Base-by-base conservation (phyloP, 83 land plant species). In the Thuja plicata region DNA sequence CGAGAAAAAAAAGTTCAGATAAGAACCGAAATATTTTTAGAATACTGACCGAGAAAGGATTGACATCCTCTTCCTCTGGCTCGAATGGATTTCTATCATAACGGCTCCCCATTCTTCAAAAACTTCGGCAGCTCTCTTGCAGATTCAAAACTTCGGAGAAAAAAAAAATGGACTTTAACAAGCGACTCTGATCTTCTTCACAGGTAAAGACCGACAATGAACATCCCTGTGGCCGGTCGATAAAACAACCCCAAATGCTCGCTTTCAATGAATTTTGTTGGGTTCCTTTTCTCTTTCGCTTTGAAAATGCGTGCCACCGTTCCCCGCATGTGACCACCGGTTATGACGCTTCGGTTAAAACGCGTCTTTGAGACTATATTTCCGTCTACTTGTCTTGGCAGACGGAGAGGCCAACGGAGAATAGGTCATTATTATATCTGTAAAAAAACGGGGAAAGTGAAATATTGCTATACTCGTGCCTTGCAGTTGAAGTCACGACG, bases 31-130 rank as follows among this genome's bases (percentile, higher is more conserved):
- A 15, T 52, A 0, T 16, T 15, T 45, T 55, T 66, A 0, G 15
- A 62, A 35, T 54, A 90, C 90, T 91, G 48, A 94, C 96, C 81
- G 96, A 88, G 88, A 95, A 95, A 34, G 96, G 96, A 88, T 95
- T 95, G 80, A 95, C 95, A 71, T 95, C 92, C 54, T 93, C 94
- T 32, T 93, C 95, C 83, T 94, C 94, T 30, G 85, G 85, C 17
- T 94, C 95, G 90, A 95, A 95, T n/a, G 95, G 95, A 87, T 94
- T 93, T 45, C 89, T 85, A 80, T 94, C 94, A 89, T 92, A 94
- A 45, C 91, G 92, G 30, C 91, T 91, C 87, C 92, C 92, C 90
- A 87, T 88, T 19, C 16, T 27, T 86, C 38, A 50, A 17, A 2
- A 86, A 41, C n/a, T 52, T 21, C 21, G 8, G 27, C 87, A 74